These are phyloP conservation scores for Pulveroboletus sp. DNA, from an alignment of 768 basidiomycete genomes.

Conservation along the genomic window DNA sequence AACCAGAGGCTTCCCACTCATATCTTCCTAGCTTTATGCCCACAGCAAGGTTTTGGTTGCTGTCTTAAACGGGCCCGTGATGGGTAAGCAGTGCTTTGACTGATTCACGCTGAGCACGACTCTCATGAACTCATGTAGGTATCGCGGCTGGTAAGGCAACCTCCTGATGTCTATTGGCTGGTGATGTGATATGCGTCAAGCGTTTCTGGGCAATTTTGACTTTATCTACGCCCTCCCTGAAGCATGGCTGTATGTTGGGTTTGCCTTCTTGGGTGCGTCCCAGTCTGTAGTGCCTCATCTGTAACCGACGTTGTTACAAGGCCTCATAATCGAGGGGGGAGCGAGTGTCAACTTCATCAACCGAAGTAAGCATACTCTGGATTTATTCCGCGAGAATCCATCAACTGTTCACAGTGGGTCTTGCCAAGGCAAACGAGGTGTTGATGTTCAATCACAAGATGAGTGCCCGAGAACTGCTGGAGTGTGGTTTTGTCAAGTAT, in stretches of 20 bases:
- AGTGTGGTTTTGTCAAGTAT: conserved; percentile 64
- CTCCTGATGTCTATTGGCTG: background rate
- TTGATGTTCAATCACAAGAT: conserved; percentile 69
- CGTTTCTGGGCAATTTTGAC: conserved; percentile 68
- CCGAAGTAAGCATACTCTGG: conserved; percentile 41
- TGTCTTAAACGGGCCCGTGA: conserved; percentile 69
- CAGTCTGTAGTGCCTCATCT: background rate
- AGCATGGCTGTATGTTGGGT: conserved; percentile 61
- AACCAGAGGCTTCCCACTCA: background rate
- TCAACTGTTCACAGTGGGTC: conserved; percentile 47
- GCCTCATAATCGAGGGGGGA: conserved; percentile 63
- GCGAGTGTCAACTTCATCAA: conserved; percentile 67
- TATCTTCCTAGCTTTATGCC: conserved; percentile 47
- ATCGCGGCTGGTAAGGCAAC: conserved; percentile 53
- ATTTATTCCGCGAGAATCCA: background rate
- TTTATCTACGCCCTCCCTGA: conserved; percentile 64
- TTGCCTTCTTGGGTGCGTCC: conserved; percentile 53
- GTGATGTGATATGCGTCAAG: conserved; percentile 29
- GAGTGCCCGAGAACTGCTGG: conserved; percentile 49
- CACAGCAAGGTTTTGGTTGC: conserved; percentile 69
- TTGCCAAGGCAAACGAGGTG: conserved; percentile 65
- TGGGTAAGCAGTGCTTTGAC: conserved; percentile 42
- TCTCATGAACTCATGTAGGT: conserved; percentile 34
- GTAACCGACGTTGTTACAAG: conserved; percentile 29
- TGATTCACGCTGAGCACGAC: background rate